A percentile compares a stretch with the other conserved stretches of the same genome.
phyloP scores from a whole-genome alignment of 768 basidiomycete species.

The Sarcomyxa edulis region DNA sequence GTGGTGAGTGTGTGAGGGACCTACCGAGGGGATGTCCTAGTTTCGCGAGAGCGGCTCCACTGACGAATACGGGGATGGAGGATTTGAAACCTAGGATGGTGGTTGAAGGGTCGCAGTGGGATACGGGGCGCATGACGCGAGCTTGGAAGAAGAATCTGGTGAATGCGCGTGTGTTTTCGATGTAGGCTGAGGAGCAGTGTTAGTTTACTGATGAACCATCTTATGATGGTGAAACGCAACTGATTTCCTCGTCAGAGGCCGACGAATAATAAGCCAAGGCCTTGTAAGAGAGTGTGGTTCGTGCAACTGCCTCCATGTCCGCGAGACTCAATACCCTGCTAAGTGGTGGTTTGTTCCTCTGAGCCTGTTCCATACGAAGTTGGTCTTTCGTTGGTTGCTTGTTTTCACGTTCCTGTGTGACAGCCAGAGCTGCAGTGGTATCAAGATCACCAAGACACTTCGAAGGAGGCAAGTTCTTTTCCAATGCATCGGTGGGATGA shows the following conservation, averaged over 20 bases:
- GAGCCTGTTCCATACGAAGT: conserved; percentile 57
- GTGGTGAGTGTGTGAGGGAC: conserved; percentile 6
- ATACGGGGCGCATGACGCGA: conserved; percentile 69
- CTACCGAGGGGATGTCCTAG: conserved; percentile 79
- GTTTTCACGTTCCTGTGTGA: conserved; percentile 31
- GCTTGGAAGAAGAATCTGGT: conserved; percentile 83
- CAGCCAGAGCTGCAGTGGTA: conserved; percentile 30
- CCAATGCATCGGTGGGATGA: conserved; percentile 79
- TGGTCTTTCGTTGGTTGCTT: conserved; percentile 64
- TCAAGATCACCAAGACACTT: conserved; percentile 72
- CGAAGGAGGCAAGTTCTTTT: conserved; percentile 60
- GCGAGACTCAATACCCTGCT: conserved; percentile 65
- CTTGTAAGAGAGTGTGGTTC: conserved; percentile 63
- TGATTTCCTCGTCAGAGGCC: conserved; percentile 78
- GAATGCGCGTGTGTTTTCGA: conserved; percentile 78
- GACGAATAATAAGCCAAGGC: conserved; percentile 84
- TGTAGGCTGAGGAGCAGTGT: conserved; percentile 35
- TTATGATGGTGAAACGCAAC: conserved; percentile 35
- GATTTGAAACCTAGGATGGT: conserved; percentile 67
- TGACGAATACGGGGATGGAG: conserved; percentile 77
- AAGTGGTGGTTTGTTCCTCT: conserved; percentile 58
- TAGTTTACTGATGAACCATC: conserved; percentile 10
- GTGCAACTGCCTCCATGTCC: conserved; percentile 87
- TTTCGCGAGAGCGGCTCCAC: conserved; percentile 78
- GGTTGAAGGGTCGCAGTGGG: conserved; percentile 63